These are phyloP conservation scores for Hansenula sp. DNA, from an alignment of 1,139 yeast species.

Conservation along the genomic window DNA sequence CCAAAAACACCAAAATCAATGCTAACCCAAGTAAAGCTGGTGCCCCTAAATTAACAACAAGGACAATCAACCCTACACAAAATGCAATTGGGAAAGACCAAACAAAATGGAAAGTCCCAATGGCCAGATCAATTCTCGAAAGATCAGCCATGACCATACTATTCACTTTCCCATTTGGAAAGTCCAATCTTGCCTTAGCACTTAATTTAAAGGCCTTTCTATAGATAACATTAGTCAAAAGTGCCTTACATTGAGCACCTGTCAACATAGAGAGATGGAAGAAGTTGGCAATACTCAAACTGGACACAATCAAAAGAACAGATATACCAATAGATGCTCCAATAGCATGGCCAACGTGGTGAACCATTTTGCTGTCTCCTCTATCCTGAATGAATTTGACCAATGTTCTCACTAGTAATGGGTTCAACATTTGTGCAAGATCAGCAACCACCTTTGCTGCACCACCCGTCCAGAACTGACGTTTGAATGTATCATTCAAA, in stretches of 20 bases:
- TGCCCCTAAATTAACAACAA: constrained; percentile 60
- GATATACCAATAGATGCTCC: constrained; percentile 49
- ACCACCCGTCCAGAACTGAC: constrained; percentile 37
- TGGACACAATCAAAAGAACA: constrained; percentile 34
- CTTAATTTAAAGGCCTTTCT: constrained; percentile 38
- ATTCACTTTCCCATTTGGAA: constrained; percentile 49
- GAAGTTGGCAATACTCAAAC: constrained; percentile 43
- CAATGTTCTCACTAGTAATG: constrained; percentile 39
- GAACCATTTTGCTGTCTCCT: constrained; percentile 14
- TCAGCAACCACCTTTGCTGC: constrained; percentile 37
- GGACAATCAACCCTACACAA: constrained; percentile 48
- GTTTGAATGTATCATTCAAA: constrained; percentile 44
- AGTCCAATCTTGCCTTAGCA: constrained; percentile 35
- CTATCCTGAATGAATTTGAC: constrained; percentile 35
- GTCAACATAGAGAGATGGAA: constrained; percentile 51
- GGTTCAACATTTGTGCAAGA: constrained; percentile 35
- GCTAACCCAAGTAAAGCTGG: constrained; percentile 64
- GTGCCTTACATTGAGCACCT: constrained; percentile 44
- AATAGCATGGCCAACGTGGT: constrained; percentile 38
- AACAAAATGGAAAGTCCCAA: constrained; percentile 56
- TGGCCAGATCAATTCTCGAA: constrained; percentile 67
- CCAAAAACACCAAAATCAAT: constrained; percentile 28
- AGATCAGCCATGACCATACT: constrained; percentile 69
- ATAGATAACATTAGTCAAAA: constrained; percentile 38
- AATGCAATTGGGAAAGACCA: constrained; percentile 53